A percentile compares a stretch with the other conserved stretches of the same genome.
Conservation (phyloP, 192 early-diverging fungal species). For the Rhizophagus sp. region DNA sequence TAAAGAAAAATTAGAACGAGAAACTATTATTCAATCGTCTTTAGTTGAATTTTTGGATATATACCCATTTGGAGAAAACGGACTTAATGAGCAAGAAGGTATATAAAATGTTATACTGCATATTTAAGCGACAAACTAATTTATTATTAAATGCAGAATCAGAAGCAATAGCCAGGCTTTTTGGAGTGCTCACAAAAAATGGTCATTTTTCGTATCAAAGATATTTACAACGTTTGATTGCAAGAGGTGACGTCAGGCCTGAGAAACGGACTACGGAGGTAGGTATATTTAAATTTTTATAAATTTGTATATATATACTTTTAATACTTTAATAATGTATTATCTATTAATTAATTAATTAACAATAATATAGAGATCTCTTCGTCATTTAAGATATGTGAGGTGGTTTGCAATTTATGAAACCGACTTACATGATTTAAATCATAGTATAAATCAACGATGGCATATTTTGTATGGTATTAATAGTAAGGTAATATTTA, state of each 20-base stretch:
- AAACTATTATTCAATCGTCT: constrained; percentile 45
- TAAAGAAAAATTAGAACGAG: constrained; percentile 22
- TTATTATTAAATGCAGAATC: constrained; percentile 27
- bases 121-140: neutral
- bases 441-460: constrained; percentile 54
- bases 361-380: constrained; percentile 25
- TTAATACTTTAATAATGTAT: neutral
- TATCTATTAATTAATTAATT: neutral
- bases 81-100: neutral
- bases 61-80: constrained; percentile 29
- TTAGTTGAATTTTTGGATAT: constrained; percentile 52
- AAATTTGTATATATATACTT: too few relatives aligned
- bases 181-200: constrained; percentile 51
- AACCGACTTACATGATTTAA: constrained; percentile 42
- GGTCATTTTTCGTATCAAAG: constrained; percentile 54
- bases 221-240: constrained; percentile 58
- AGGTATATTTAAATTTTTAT: constrained; percentile 14
- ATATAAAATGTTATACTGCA: neutral
- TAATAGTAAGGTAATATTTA: constrained; percentile 30
- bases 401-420: constrained; percentile 47
- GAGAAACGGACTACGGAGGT: constrained; percentile 28
- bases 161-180: constrained; percentile 46
- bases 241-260: constrained; percentile 52
- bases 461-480: constrained; percentile 47
- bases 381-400: constrained; percentile 48